A percentile compares a stretch with the other conserved stretches of the same genome.
Conservation (phyloP, 345 rosid genomes). For the Erucastrum elatum region DNA sequence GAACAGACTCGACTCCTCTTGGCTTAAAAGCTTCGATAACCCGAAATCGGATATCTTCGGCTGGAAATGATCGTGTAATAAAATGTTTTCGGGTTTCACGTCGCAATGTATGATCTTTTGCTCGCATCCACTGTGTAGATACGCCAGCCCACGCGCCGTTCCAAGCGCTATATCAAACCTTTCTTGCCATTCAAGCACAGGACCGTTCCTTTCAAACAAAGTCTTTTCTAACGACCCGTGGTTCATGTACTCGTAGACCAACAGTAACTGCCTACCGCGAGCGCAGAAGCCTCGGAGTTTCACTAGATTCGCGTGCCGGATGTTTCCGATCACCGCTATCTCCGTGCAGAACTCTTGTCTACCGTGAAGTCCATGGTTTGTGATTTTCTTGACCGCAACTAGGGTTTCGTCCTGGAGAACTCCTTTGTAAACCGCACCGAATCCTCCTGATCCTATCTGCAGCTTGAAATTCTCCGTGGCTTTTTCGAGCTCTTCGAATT, state of each 20-base stretch:
- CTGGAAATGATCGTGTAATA: conserved; percentile 63
- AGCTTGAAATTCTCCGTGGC: conserved; percentile 64
- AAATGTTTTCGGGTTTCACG: conserved; percentile 76
- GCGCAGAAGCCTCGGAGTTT: conserved; percentile 79
- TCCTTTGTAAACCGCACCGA: conserved; percentile 72
- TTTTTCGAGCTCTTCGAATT: conserved; percentile 56
- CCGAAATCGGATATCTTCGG: conserved; percentile 77
- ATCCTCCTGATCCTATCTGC: conserved; percentile 78
- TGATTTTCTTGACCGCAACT: conserved; percentile 72
- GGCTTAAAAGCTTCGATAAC: conserved; percentile 63
- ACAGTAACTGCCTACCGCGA: conserved; percentile 56
- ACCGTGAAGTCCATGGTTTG: conserved; percentile 61
- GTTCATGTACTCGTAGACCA: conserved; percentile 79
- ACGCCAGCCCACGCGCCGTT: conserved; percentile 75
- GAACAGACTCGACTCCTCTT: conserved; percentile 66
- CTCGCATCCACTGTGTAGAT: conserved; percentile 71
- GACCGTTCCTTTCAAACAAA: conserved; percentile 45
- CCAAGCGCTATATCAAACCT: conserved; percentile 71
- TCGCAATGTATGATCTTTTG: conserved; percentile 76
- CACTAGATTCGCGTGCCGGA: conserved; percentile 76
- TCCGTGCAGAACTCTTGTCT: conserved; percentile 77
- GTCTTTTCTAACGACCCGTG: conserved; percentile 65
- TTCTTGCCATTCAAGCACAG: conserved; percentile 73
- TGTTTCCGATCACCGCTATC: conserved; percentile 68
- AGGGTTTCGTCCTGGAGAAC: conserved; percentile 48